Evolutionary conservation across 2,329 filamentous ascomycete genomes (phyloP).

Genomic region (Aspergillus uvarum): DNA sequence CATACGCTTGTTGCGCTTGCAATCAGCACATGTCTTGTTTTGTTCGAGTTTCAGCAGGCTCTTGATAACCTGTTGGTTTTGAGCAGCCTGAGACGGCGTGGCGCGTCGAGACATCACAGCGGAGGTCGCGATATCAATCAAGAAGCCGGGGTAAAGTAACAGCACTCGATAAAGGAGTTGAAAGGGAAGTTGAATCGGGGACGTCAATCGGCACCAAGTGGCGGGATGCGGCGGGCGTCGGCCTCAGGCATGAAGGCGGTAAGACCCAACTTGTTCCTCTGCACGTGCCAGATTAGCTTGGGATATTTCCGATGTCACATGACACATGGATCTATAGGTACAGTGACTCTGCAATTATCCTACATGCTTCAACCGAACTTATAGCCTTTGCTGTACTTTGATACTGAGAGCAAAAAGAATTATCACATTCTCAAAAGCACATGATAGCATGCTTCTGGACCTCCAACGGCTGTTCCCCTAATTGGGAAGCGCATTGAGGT

Average conservation of each 20-base stretch:
- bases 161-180: constrained; percentile 10
- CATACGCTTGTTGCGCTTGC: constrained; percentile 97
- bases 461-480: too few species aligned
- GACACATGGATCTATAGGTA: background rate
- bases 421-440: too few species aligned
- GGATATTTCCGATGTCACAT: background rate
- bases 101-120: constrained; percentile 50
- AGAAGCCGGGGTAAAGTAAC: constrained; percentile 14
- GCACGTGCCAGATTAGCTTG: constrained; percentile 25
- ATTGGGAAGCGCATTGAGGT: too few species aligned
- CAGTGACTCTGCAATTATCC: too few species aligned
- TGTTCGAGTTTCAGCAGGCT: constrained; percentile 87
- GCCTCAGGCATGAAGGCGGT: constrained; percentile 25
- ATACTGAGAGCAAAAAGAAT: too few species aligned
- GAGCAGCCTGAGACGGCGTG: constrained; percentile 80
- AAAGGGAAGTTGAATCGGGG: constrained; percentile 8
- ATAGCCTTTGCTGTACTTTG: too few species aligned
- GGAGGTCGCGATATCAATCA: constrained; percentile 9
- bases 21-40: constrained; percentile 97
- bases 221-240: constrained; percentile 27
- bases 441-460: too few species aligned
- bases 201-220: constrained; percentile 28
- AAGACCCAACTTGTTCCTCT: constrained; percentile 19
- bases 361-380: too few species aligned
- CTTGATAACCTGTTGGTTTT: constrained; percentile 93